phyloP scores from a whole-genome alignment of 2,329 filamentous ascomycete genomes.

The Fusarium subtropicale region DNA sequence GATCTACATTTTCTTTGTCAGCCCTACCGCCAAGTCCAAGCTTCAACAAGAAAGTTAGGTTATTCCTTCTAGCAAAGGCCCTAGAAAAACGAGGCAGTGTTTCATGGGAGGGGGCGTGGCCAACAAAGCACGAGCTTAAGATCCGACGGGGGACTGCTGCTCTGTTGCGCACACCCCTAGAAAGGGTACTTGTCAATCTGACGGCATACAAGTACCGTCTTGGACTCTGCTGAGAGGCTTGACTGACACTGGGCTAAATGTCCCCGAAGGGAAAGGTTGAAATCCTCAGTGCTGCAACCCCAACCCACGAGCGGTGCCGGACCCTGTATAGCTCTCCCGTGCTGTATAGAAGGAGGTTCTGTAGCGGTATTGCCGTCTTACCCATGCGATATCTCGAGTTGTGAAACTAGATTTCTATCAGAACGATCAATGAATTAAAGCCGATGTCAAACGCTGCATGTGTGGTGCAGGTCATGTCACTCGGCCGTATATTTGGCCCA shows the following conservation, averaged over 20 bases:
- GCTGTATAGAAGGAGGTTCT: background rate
- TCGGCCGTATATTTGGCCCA: background rate
- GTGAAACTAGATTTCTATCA: slow-evolving; percentile 12
- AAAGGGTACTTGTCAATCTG: slow-evolving; percentile 37
- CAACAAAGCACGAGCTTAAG: slow-evolving; percentile 23
- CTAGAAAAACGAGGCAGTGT: slow-evolving; percentile 33
- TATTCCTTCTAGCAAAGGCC: slow-evolving; percentile 31
- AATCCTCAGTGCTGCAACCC: slow-evolving; percentile 37
- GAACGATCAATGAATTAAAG: slow-evolving; percentile 1
- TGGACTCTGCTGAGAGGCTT: background rate
- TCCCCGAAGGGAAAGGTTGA: slow-evolving; percentile 12
- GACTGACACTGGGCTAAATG: background rate
- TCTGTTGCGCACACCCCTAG: background rate
- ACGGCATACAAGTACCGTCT: slow-evolving; percentile 32
- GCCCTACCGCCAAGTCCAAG: slow-evolving; percentile 25
- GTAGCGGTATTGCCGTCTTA: slow-evolving; percentile 21
- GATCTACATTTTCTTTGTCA: slow-evolving; percentile 16
- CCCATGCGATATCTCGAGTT: background rate
- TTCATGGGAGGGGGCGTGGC: slow-evolving; percentile 9
- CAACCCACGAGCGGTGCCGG: slow-evolving; percentile 37
- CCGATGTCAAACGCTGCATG: background rate
- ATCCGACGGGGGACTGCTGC: slow-evolving; percentile 3
- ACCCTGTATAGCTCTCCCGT: slow-evolving; percentile 2
- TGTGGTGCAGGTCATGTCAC: background rate
- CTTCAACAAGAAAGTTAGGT: background rate